Conservation (phyloP, 108 stramenopile genomes). For the Poteriospumella lacustris region DNA sequence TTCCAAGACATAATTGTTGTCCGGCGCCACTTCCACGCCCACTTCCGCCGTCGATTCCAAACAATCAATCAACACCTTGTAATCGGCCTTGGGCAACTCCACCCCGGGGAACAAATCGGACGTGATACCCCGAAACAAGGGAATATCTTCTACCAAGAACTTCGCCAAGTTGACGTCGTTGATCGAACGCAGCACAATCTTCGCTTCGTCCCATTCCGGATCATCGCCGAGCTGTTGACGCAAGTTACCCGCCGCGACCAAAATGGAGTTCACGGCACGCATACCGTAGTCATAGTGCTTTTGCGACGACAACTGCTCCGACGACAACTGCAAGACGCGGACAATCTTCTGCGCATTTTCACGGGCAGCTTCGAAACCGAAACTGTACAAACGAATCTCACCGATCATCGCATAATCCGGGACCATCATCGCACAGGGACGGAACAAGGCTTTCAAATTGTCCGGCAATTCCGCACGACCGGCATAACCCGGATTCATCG, state of each 20-base stretch:
- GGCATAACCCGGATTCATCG: conserved; percentile 55
- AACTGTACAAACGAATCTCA: conserved; percentile 54
- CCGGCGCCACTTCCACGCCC: conserved; percentile 48
- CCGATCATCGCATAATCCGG: conserved; percentile 53
- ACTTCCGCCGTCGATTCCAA: conserved; percentile 44
- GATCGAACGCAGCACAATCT: conserved; percentile 58
- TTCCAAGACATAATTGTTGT: conserved; percentile 36
- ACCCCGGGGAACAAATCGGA: conserved; percentile 65
- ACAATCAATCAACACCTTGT: conserved; percentile 47
- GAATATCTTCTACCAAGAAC: conserved; percentile 62
- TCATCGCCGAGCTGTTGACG: conserved; percentile 60
- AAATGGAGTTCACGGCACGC: conserved; percentile 66
- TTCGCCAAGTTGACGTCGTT: conserved; percentile 65
- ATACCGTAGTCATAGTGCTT: conserved; percentile 73
- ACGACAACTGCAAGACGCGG: conserved; percentile 58
- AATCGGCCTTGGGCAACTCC: conserved; percentile 56
- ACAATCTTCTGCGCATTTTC: conserved; percentile 59
- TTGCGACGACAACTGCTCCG: conserved; percentile 62
- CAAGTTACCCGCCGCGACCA: conserved; percentile 62
- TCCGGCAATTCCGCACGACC: conserved; percentile 53
- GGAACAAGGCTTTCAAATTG: conserved; percentile 52
- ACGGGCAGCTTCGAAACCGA: conserved; percentile 52
- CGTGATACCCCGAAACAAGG: conserved; percentile 62
- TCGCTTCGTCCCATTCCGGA: conserved; percentile 57
- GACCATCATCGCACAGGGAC: conserved; percentile 56